Conservation (phyloP, 73 alveolate species). For the Uronychia setigera region DNA sequence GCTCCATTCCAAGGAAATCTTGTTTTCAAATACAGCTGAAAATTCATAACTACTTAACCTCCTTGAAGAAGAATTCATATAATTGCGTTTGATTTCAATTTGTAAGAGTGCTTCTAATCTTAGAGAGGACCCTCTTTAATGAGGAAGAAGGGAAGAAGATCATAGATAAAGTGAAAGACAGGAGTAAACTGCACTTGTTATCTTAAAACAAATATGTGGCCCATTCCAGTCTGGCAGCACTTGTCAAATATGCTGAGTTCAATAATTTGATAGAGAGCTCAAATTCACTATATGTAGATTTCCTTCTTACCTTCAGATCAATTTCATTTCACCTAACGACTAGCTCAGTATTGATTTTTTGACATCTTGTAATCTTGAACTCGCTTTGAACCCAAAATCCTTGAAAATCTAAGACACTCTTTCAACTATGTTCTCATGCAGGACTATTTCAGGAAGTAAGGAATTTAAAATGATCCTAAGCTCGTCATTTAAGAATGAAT, state of each 20-base stretch:
- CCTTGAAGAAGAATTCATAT: background rate
- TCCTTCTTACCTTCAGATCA: background rate
- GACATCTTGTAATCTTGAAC: background rate
- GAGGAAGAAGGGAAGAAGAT: background rate
- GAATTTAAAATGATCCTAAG: background rate
- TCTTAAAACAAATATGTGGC: background rate
- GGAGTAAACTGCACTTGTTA: background rate
- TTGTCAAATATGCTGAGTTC: background rate
- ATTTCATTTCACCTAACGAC: background rate
- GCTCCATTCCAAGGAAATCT: background rate
- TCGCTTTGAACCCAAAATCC: background rate
- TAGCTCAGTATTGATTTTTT: background rate
- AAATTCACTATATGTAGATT: too few relatives aligned
- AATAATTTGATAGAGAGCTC: background rate
- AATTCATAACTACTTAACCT: background rate
- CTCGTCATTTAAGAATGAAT: background rate
- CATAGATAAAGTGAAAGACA: background rate
- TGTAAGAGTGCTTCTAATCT: background rate
- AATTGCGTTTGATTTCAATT: background rate
- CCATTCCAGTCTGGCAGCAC: background rate
- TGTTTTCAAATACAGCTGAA: background rate
- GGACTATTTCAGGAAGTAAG: background rate
- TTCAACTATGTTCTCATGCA: background rate
- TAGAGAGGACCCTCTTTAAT: background rate
- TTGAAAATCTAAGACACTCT: background rate